Evolutionary conservation across 2,329 filamentous ascomycete species (phyloP), one percentile per base, ranked within the genome.

Genomic region (Colletotrichum salicis): DNA sequence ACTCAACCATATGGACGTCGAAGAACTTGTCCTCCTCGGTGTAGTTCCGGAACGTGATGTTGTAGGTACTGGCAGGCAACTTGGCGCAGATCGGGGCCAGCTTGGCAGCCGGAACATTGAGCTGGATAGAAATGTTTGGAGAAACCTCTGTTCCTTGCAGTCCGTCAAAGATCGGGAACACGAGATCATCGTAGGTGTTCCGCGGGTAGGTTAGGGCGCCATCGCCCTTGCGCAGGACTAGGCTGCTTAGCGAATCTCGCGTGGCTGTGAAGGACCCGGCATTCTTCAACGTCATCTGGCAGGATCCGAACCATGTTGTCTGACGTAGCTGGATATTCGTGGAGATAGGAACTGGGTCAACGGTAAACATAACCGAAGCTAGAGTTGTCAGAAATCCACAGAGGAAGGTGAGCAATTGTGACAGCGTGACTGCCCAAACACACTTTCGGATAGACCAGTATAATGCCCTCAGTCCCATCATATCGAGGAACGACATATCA

Each of bases 401-500:
- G 22, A 56, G 5, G 10, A 70, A 24, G 1, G 35, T 57, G n/a
- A 15, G 22, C n/a, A 67, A 13, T 15, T 61, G 67, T 1, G 63
- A 67, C 8, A 51, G 27, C 4, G 48, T 56, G 35, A 70, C 33
- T 1, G 67, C 64, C 67, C 27, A 70, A 1, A 45, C 12, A 27
- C 48, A 19, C 5, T 61, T 37, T 8, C 27, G 31, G n/a, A 57
- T 19, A 0, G 67, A 51, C 4, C 55, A 22, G 10, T 45, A 48
- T 13, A 67, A 27, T 0, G 67, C 51, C 19, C 55, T n/a, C 5
- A 67, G 33, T 15, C 67, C 67, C 3, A 61, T 15, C 56, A 67
- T 70, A n/a, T 67, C 67, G 11, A 61, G 12, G 27, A 67, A 58
- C 10, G 63, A 61, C 13, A 37, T 27, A 57, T 70, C 67, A 2